A percentile compares a stretch with the other conserved stretches of the same genome.
phyloP scores from a whole-genome alignment of 768 basidiomycete genomes.

The Leucocoprinus sp. region DNA sequence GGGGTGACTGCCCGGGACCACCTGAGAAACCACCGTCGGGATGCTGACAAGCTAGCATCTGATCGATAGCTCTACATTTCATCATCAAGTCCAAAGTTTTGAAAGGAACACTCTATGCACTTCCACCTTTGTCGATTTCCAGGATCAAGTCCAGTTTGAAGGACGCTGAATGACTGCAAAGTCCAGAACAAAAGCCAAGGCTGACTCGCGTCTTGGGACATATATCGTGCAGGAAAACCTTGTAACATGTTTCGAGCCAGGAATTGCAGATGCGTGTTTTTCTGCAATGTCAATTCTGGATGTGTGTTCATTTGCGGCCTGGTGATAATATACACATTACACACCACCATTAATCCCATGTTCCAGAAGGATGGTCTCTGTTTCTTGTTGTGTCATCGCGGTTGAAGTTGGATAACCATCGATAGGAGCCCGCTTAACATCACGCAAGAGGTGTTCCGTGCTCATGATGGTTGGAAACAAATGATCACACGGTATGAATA shows the following conservation, averaged over 20 bases:
- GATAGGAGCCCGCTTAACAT: conserved; percentile 29
- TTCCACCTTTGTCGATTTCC: conserved; percentile 66
- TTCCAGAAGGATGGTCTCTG: conserved; percentile 53
- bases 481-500: not conserved
- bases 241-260: conserved; percentile 66
- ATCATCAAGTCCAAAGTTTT: not conserved
- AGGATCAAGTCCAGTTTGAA: conserved; percentile 76
- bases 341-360: conserved; percentile 28
- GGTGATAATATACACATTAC: conserved; percentile 7
- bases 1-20: conserved; percentile 81
- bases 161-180: conserved; percentile 69
- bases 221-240: conserved; percentile 74
- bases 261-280: conserved; percentile 65
- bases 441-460: conserved; percentile 1
- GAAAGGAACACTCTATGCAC: not conserved
- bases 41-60: conserved; percentile 76
- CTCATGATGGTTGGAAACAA: conserved; percentile 11
- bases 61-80: conserved; percentile 60
- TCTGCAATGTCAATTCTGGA: conserved; percentile 37
- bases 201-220: conserved; percentile 86
- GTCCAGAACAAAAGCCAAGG: conserved; percentile 97
- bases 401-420: conserved; percentile 62
- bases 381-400: conserved; percentile 51
- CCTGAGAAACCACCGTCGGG: conserved; percentile 88
- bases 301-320: not conserved